Evolutionary conservation across 2,329 filamentous ascomycete species (phyloP).

Genomic region (Graphilbum fragrans): DNA sequence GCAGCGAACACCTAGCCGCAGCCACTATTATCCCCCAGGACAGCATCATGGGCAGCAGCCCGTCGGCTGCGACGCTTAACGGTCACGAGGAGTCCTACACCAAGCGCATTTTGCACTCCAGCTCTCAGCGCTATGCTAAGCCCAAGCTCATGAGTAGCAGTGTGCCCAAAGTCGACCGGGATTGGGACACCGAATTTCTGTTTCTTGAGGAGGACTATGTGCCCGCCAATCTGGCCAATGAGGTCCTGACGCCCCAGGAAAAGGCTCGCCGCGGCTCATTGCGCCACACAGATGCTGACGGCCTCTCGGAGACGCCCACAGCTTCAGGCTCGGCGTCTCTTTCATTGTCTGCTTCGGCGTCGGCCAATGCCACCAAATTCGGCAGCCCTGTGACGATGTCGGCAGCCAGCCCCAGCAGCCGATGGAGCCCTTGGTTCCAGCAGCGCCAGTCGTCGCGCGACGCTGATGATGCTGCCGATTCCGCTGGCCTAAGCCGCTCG

Average conservation of each 20-base stretch:
- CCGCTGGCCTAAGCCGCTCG: slow-evolving; percentile 16
- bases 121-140: slow-evolving; percentile 46
- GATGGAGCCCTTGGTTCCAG: slow-evolving; percentile 43
- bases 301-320: slow-evolving; percentile 21
- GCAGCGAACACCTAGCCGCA: slow-evolving; percentile 47
- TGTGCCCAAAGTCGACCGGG: slow-evolving; percentile 45
- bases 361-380: slow-evolving; percentile 34
- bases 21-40: slow-evolving; percentile 16
- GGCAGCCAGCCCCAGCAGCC: slow-evolving; percentile 43
- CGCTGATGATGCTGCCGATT: slow-evolving; percentile 31
- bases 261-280: slow-evolving; percentile 53
- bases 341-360: slow-evolving; percentile 16
- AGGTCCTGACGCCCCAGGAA: slow-evolving; percentile 54
- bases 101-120: slow-evolving; percentile 59
- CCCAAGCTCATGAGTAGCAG: slow-evolving; percentile 57
- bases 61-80: slow-evolving; percentile 30
- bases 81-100: slow-evolving; percentile 50
- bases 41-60: slow-evolving; percentile 26
- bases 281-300: slow-evolving; percentile 31
- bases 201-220: slow-evolving; percentile 80
- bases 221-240: slow-evolving; percentile 53
- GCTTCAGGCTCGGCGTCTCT: slow-evolving; percentile 18
- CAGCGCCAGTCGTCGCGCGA: slow-evolving; percentile 29
- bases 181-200: slow-evolving; percentile 57
- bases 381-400: slow-evolving; percentile 36